A percentile compares a stretch with the other conserved stretches of the same genome.
Conservation (phyloP, 352 stramenopile species). For the Globisporangium uncinulatum region DNA sequence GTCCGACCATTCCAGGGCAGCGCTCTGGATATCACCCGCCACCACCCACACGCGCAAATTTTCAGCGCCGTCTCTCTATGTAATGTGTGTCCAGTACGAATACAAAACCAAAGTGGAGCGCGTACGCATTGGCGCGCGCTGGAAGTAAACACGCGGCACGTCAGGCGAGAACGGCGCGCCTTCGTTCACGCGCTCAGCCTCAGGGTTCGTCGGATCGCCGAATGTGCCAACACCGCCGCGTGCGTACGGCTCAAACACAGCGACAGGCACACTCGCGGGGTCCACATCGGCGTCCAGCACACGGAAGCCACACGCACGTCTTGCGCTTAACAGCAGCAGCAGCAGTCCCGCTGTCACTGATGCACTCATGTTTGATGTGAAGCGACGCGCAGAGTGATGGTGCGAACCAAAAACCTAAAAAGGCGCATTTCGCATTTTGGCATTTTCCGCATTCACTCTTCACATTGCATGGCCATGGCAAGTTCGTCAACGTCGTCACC, state of each 20-base stretch:
- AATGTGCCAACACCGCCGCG: conserved; percentile 77
- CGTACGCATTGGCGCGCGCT: conserved; percentile 31
- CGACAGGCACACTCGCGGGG: conserved; percentile 20
- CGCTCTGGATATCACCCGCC: conserved; percentile 35
- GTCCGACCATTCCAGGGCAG: conserved; percentile 84
- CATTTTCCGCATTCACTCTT: not conserved
- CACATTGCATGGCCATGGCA: not conserved
- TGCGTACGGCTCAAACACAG: conserved; percentile 82
- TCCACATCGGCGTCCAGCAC: conserved; percentile 30
- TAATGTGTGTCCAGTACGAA: conserved; percentile 5
- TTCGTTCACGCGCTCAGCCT: conserved; percentile 80
- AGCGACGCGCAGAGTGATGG: too few species aligned
- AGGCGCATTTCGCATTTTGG: not conserved
- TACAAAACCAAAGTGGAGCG: conserved; percentile 9
- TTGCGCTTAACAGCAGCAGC: not conserved
- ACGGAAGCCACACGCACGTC: conserved; percentile 18
- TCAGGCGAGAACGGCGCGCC: conserved; percentile 71
- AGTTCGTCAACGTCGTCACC: not conserved
- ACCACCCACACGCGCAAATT: conserved; percentile 11
- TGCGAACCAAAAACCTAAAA: too few species aligned
- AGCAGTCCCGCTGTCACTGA: not conserved
- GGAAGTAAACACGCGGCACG: conserved; percentile 52
- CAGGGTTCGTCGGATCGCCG: conserved; percentile 62
- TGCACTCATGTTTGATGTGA: too few species aligned
- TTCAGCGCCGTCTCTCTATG: not conserved